Percentiles rank a stretch among this genome's conserved stretches.
Evolutionary conservation across 148 eudicot species (phyloP).

Genomic region (Fagopyrum esculentum): DNA sequence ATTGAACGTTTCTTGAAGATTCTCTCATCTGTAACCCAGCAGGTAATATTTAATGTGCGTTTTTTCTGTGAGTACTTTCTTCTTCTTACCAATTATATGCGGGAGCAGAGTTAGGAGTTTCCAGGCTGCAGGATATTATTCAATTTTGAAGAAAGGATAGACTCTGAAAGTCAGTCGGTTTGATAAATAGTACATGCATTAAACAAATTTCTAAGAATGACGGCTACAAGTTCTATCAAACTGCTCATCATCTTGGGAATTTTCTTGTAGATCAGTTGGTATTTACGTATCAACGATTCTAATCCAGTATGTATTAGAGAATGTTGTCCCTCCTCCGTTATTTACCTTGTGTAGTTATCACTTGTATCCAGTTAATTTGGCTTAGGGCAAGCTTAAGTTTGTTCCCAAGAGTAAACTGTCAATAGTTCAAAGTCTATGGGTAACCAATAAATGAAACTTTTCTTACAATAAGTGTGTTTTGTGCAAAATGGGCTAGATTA

Average conservation of each 20-base stretch:
- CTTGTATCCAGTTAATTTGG: background rate
- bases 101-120: background rate
- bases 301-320: background rate
- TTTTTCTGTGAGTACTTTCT: constrained; percentile 5
- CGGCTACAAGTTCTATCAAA: background rate
- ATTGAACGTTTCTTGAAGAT: constrained; percentile 70
- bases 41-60: constrained; percentile 32
- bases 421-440: background rate
- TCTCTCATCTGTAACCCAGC: constrained; percentile 79
- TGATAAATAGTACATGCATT: background rate
- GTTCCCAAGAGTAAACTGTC: too few relatives aligned
- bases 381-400: background rate
- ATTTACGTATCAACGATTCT: background rate
- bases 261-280: background rate
- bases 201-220: background rate
- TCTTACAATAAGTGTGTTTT: background rate
- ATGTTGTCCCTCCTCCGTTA: background rate
- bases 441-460: background rate
- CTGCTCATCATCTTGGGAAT: background rate
- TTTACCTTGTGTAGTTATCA: background rate
- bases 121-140: background rate
- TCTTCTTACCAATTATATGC: background rate
- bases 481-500: background rate
- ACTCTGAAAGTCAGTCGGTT: background rate
- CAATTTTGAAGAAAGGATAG: background rate